Evolutionary conservation across 2,329 filamentous ascomycete genomes (phyloP), one percentile per base, ranked within the genome.

Genomic region (Apiospora pterosperma): DNA sequence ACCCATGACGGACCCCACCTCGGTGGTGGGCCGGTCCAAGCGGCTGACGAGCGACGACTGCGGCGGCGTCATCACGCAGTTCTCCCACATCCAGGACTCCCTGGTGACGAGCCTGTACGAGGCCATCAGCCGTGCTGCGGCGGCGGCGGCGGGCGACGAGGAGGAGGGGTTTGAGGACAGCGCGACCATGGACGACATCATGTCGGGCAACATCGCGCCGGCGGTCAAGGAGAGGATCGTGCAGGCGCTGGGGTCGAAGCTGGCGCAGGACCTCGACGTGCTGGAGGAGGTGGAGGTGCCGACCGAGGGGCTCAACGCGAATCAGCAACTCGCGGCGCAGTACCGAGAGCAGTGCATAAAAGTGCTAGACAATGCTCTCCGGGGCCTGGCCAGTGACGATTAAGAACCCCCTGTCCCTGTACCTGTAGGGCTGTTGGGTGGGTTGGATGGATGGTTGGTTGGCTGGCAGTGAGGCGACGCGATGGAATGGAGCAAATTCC

Each of bases 81-180:
- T 87, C 63, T 75, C 78, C 6, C 82, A 85, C 65, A 78, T 87
- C 8, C 84, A 86, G 69, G 82, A 84, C 60, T 79, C 80, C 7
- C 81, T 88, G 70, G 76, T 86, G 5, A 82, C 81, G 75, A 81
- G 85, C 63, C 78, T 88, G 0, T 77, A 77, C 74, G 63, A 78
- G 72, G n/a, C 72, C 69, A 44, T 76, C 73, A 61, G 74, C 6
- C 69, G 63, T 41, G 62, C 52, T 3, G 62, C 59, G 2, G 48
- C 23, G 28, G 8, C 41, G 2, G 48, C 48, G 7, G 48, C 48
- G 14, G 60, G 42, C 16, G 42, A 36, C 23, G 36, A 63, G 41
- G 67, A 62, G 5, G 64, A 52, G 3, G 66, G 65, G 0, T 68
- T 64, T 6, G 62, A 62, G 3, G 63, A 69, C 7, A 72, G 72